phyloP scores from a whole-genome alignment of 2,329 filamentous ascomycete species.

The Exophiala sp. region DNA sequence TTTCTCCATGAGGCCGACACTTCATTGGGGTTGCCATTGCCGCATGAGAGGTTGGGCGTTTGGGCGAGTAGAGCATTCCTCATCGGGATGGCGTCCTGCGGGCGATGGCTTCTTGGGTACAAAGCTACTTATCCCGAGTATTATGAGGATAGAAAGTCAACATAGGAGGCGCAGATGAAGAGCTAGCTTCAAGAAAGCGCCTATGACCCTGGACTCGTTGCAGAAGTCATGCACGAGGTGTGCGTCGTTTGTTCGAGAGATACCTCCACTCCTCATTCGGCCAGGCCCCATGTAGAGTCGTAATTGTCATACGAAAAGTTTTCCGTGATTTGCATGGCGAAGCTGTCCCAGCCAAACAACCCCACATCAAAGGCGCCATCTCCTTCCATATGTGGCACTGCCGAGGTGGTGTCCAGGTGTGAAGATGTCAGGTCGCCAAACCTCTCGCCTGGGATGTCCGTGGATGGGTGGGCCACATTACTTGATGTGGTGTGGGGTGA shows the following conservation, averaged over 20 bases:
- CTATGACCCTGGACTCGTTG: too few relatives aligned
- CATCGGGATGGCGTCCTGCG: background rate
- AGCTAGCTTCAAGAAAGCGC: too few relatives aligned
- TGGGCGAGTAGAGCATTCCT: conserved; percentile 3
- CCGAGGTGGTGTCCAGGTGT: conserved; percentile 2
- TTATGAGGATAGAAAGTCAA: background rate
- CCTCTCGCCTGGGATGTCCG: background rate
- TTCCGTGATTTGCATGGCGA: conserved; percentile 23
- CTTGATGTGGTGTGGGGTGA: conserved; percentile 1
- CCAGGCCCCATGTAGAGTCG: background rate
- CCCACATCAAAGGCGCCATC: conserved; percentile 20
- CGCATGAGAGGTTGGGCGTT: background rate
- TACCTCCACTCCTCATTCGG: background rate
- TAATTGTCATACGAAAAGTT: conserved; percentile 18
- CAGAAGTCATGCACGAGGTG: too few relatives aligned
- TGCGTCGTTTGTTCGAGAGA: too few relatives aligned
- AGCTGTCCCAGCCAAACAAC: conserved; percentile 22
- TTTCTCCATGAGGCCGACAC: conserved; percentile 20
- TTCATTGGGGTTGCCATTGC: conserved; percentile 16
- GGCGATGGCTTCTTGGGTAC: conserved; percentile 7
- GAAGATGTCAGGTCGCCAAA: background rate
- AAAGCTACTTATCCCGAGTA: conserved; percentile 10
- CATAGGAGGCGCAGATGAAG: background rate
- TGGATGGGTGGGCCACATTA: background rate
- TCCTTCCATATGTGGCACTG: conserved; percentile 9